These are phyloP conservation scores for Apophysomyces trapeziformis DNA, from an alignment of 371 early-diverging fungal genomes.

Conservation along the genomic window DNA sequence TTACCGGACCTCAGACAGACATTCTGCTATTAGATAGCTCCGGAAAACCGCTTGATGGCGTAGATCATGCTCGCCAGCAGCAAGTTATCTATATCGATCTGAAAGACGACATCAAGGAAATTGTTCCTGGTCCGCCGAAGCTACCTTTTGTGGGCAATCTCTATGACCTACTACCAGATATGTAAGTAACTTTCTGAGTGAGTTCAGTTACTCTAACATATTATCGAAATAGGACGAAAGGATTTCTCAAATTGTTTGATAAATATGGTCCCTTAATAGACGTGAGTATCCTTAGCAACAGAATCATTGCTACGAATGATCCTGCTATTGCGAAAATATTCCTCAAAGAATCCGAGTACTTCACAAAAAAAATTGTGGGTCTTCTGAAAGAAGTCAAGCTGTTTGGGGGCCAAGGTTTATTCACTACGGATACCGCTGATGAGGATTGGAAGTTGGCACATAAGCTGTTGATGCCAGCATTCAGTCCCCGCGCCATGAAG, in stretches of 20 bases:
- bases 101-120: conserved; percentile 27
- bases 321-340: conserved; percentile 40
- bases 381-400: conserved; percentile 30
- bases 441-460: conserved; percentile 53
- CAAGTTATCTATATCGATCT: conserved; percentile 30
- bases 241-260: conserved; percentile 31
- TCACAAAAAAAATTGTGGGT: conserved; percentile 33
- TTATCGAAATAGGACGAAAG: conserved; percentile 22
- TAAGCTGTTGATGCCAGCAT: conserved; percentile 54
- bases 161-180: conserved; percentile 41
- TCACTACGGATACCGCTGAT: conserved; percentile 47
- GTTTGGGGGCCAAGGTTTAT: conserved; percentile 41
- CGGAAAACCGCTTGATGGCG: conserved; percentile 21
- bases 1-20: conserved; percentile 16
- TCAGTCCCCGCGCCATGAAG: conserved; percentile 47
- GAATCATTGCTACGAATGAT: conserved; percentile 33
- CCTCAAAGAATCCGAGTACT: conserved; percentile 37
- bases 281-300: conserved; percentile 28
- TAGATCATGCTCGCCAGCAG: conserved; percentile 31
- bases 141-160: conserved; percentile 41
- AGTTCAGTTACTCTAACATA: background rate
- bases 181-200: conserved; percentile 20
- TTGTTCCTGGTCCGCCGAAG: conserved; percentile 34
- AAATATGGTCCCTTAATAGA: conserved; percentile 38
- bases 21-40: conserved; percentile 23